Conservation (phyloP, 169 alveolate species). For the Plasmodium inui region DNA sequence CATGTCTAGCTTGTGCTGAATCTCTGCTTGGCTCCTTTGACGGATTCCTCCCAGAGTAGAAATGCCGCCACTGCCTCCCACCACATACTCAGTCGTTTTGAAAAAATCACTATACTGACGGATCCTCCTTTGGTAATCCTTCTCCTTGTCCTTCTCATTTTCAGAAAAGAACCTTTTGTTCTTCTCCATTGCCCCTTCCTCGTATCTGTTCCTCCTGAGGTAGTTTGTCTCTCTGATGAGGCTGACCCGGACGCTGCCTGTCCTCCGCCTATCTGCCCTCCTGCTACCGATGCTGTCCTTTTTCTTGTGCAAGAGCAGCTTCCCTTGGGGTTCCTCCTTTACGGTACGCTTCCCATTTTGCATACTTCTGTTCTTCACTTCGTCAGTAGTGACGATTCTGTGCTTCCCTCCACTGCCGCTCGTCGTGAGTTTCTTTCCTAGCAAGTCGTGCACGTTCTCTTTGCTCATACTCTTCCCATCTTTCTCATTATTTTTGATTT, state of each 20-base stretch:
- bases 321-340: not conserved
- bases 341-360: not conserved
- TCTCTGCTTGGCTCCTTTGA: not conserved
- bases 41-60: not conserved
- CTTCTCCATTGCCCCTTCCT: not conserved
- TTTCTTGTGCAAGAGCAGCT: not conserved
- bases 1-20: not conserved
- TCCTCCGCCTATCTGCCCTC: too few relatives aligned
- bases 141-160: slow-evolving; percentile 16
- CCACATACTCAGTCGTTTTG: not conserved
- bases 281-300: not conserved
- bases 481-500: not conserved
- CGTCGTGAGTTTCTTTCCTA: not conserved
- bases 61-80: not conserved
- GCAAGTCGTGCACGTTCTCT: not conserved
- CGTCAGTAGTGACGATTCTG: not conserved
- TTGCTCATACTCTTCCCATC: not conserved
- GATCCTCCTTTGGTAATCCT: slow-evolving; percentile 10
- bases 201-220: slow-evolving; percentile 1
- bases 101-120: slow-evolving; percentile 12
- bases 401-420: not conserved
- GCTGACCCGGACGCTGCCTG: not conserved
- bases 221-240: not conserved
- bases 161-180: slow-evolving; percentile 19
- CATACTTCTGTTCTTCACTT: not conserved